These are phyloP conservation scores for Serendipita vermifera DNA, from an alignment of 768 basidiomycete genomes.

Conservation along the genomic window DNA sequence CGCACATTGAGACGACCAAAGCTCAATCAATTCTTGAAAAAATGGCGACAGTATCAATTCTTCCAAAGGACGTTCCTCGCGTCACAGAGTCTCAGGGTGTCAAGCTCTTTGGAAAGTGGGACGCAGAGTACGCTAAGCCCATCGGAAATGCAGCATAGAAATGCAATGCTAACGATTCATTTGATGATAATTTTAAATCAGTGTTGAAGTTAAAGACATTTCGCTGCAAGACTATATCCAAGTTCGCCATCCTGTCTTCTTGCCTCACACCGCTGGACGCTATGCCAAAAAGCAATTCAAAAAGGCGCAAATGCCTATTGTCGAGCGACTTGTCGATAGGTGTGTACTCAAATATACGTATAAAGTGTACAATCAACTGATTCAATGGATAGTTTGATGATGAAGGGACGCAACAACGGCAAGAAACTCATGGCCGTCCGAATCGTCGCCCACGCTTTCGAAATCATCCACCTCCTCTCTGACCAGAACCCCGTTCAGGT, in stretches of 20 bases:
- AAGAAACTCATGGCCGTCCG: constrained; percentile 98
- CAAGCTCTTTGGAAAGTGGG: constrained; percentile 99
- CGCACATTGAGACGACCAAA: too few relatives aligned
- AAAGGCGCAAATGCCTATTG: constrained; percentile 99
- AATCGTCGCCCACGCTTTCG: constrained; percentile 98
- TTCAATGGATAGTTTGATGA: constrained; percentile 66
- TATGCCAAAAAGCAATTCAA: constrained; percentile 99
- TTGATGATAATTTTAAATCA: constrained; percentile 22
- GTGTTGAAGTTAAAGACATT: constrained; percentile 98
- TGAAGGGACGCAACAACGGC: constrained; percentile 99
- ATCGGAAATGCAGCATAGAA: constrained; percentile 8
- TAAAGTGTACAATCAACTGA: neutral
- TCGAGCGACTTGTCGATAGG: constrained; percentile 98
- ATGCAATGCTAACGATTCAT: constrained; percentile 6
- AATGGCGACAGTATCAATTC: constrained; percentile 20
- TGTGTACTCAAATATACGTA: constrained; percentile 26
- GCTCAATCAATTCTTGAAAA: neutral
- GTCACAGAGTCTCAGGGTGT: constrained; percentile 57
- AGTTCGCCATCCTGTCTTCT: constrained; percentile 92
- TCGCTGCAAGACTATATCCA: constrained; percentile 99
- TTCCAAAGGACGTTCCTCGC: constrained; percentile 71
- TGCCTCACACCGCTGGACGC: constrained; percentile 97
- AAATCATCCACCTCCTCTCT: constrained; percentile 98
- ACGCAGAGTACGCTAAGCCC: constrained; percentile 68
- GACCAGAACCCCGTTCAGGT: constrained; percentile 99